A percentile compares a stretch with the other conserved stretches of the same genome.
phyloP scores from a whole-genome alignment of 1,284 basidiomycete genomes.

The Ceratorhiza oryzae-sativae region DNA sequence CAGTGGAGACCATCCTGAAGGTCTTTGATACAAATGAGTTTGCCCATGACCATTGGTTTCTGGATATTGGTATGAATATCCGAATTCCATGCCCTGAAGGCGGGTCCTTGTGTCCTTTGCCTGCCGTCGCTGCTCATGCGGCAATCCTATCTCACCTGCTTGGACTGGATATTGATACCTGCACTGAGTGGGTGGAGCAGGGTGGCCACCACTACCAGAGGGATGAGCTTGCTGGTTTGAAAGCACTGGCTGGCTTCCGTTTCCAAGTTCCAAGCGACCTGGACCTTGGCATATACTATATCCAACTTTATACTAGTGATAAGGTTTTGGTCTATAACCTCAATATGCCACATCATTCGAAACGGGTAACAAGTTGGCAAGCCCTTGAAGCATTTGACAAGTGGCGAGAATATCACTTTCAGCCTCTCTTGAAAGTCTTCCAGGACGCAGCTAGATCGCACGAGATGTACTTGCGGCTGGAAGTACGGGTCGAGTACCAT shows the following conservation, averaged over 20 bases:
- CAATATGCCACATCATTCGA: neutral
- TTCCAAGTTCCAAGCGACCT: neutral
- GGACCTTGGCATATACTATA: neutral
- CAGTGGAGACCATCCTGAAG: neutral
- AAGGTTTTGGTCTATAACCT: conserved; percentile 19
- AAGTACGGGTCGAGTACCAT: neutral
- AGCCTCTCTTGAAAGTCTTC: neutral
- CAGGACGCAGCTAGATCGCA: neutral
- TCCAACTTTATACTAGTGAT: conserved; percentile 31
- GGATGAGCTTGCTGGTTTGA: conserved; percentile 22
- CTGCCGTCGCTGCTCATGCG: neutral
- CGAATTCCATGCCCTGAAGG: neutral
- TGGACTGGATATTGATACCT: neutral
- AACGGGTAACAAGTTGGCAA: neutral
- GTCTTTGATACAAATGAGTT: neutral
- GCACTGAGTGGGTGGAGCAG: neutral
- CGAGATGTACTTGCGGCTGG: conserved; percentile 1
- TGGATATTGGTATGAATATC: conserved; percentile 18
- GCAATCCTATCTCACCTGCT: neutral
- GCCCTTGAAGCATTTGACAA: conserved; percentile 4
- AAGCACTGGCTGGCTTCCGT: conserved; percentile 12
- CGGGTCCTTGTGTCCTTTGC: neutral
- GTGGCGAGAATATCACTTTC: neutral
- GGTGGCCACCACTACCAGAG: conserved; percentile 15
- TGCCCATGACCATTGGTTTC: neutral